These are phyloP conservation scores for Calonectria multiphialidica DNA, from an alignment of 2,329 filamentous ascomycete genomes.

Conservation along the genomic window DNA sequence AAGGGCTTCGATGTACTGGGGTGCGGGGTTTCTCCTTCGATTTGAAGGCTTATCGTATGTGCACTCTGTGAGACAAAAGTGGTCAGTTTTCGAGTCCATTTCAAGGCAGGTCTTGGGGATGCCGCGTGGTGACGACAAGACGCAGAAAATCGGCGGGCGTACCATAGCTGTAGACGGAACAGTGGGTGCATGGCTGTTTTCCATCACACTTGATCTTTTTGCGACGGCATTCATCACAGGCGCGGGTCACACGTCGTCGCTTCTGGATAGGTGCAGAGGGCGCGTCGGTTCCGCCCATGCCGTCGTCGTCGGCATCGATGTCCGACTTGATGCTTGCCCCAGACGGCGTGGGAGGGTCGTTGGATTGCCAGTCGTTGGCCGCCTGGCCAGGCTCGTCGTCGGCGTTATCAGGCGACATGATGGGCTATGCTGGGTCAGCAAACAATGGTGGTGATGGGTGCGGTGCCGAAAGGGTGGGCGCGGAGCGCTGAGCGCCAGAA, in stretches of 20 bases:
- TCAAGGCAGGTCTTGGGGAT: slow-evolving; percentile 4
- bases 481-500: slow-evolving; percentile 12
- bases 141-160: slow-evolving; percentile 38
- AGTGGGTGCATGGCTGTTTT: slow-evolving; percentile 92
- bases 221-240: slow-evolving; percentile 84
- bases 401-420: slow-evolving; percentile 55
- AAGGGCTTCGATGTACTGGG: slow-evolving; percentile 92
- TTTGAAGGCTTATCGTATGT: slow-evolving; percentile 97
- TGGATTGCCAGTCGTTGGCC: slow-evolving; percentile 51
- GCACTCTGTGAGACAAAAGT: slow-evolving; percentile 72
- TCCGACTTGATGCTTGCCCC: slow-evolving; percentile 59
- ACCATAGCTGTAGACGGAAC: slow-evolving; percentile 99
- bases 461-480: slow-evolving; percentile 23
- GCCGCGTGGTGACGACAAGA: not conserved
- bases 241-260: slow-evolving; percentile 81
- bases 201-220: slow-evolving; percentile 93
- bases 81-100: slow-evolving; percentile 30
- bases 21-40: slow-evolving; percentile 87
- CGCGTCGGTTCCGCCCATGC: slow-evolving; percentile 46
- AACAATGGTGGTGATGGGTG: slow-evolving; percentile 22
- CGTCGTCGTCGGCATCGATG: slow-evolving; percentile 54
- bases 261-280: slow-evolving; percentile 77
- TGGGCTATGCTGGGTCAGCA: slow-evolving; percentile 41
- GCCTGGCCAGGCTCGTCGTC: slow-evolving; percentile 57
- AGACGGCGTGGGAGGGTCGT: slow-evolving; percentile 54